A percentile compares a stretch with the other conserved stretches of the same genome.
phyloP scores from a whole-genome alignment of 805 yeast species.

The Starmerella roubikii region DNA sequence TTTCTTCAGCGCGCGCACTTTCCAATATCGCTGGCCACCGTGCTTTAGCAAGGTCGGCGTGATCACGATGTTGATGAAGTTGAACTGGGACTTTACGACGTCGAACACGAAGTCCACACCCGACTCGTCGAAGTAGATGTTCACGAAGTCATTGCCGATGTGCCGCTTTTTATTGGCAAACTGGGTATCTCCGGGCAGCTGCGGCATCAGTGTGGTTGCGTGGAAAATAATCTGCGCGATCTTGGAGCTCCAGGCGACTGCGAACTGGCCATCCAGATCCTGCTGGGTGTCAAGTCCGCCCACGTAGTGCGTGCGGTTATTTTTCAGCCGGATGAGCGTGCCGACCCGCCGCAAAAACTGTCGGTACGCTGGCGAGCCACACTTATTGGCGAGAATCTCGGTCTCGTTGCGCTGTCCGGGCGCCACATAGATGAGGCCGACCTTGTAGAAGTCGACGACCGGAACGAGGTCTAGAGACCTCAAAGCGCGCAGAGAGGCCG shows the following conservation, averaged over 20 bases:
- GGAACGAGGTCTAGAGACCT: slow-evolving; percentile 61
- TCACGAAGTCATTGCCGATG: slow-evolving; percentile 75
- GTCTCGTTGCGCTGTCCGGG: slow-evolving; percentile 49
- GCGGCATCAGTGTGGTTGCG: slow-evolving; percentile 71
- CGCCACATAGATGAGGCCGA: slow-evolving; percentile 65
- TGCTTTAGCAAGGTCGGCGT: slow-evolving; percentile 34
- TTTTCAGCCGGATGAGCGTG: slow-evolving; percentile 40
- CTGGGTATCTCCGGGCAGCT: slow-evolving; percentile 31
- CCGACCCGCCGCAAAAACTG: slow-evolving; percentile 50
- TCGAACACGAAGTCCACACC: slow-evolving; percentile 55
- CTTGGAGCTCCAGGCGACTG: slow-evolving; percentile 59
- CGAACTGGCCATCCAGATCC: slow-evolving; percentile 62
- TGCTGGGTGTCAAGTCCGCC: slow-evolving; percentile 70
- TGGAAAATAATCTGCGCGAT: slow-evolving; percentile 63
- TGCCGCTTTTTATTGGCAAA: slow-evolving; percentile 59
- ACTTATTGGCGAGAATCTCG: slow-evolving; percentile 47
- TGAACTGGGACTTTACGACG: slow-evolving; percentile 62
- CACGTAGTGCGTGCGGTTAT: slow-evolving; percentile 40
- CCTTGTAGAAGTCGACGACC: slow-evolving; percentile 60
- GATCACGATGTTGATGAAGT: slow-evolving; percentile 66
- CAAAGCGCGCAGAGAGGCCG: slow-evolving; percentile 39
- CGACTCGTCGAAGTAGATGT: slow-evolving; percentile 69
- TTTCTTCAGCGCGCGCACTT: slow-evolving; percentile 50
- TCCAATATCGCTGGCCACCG: slow-evolving; percentile 28
- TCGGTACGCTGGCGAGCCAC: slow-evolving; percentile 53